A percentile compares a stretch with the other conserved stretches of the same genome.
These are phyloP conservation scores for Acanthamoeba lenticulata DNA, from an alignment of 208 protist species.

Conservation along the genomic window DNA sequence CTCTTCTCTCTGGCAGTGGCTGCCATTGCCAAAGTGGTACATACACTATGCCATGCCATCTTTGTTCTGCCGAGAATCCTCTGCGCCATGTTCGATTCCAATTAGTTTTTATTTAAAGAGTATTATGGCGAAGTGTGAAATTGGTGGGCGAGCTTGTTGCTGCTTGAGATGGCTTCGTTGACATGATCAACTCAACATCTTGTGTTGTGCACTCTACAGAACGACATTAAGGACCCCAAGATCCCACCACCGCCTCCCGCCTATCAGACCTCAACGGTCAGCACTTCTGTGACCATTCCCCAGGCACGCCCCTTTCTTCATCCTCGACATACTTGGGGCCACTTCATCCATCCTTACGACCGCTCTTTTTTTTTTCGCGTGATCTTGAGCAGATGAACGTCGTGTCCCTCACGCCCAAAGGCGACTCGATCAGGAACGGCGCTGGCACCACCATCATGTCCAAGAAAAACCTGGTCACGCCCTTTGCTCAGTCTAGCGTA, in stretches of 20 bases:
- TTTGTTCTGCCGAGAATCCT: neutral
- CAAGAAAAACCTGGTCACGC: neutral
- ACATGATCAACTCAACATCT: neutral
- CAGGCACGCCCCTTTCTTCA: too few relatives aligned
- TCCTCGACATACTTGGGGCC: too few relatives aligned
- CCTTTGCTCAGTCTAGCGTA: too few relatives aligned
- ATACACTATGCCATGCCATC: neutral
- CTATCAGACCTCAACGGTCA: too few relatives aligned
- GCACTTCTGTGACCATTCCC: too few relatives aligned
- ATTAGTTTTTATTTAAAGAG: neutral
- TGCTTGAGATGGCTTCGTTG: too few relatives aligned
- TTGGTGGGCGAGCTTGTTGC: too few relatives aligned
- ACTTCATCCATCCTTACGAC: too few relatives aligned
- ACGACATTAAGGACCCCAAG: conserved; percentile 10
- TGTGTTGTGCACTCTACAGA: neutral
- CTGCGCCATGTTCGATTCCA: neutral
- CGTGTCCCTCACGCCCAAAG: neutral
- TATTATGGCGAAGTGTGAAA: too few relatives aligned
- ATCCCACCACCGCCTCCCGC: neutral
- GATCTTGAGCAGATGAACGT: neutral
- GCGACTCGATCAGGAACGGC: neutral
- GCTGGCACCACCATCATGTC: neutral
- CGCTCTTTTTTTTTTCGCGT: neutral
- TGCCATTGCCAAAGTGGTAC: conserved; percentile 16
- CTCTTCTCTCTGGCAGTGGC: conserved; percentile 11